These are phyloP conservation scores for Sugiyamaella smithiae DNA, from an alignment of 805 yeast genomes.

Conservation along the genomic window DNA sequence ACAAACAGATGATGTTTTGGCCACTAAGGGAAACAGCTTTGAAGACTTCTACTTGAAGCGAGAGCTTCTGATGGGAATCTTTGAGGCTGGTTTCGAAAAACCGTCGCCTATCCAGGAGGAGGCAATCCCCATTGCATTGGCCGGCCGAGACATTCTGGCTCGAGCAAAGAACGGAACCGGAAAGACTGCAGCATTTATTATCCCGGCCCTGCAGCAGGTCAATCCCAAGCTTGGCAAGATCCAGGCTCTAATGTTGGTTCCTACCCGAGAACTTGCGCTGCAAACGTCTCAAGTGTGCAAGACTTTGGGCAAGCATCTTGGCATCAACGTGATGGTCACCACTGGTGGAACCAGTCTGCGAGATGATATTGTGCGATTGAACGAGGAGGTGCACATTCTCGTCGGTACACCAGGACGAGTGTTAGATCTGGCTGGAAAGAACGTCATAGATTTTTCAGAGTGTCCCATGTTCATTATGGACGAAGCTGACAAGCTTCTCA, in stretches of 20 bases:
- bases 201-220: conserved; percentile 86
- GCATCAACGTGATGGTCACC: conserved; percentile 92
- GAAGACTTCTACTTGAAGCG: conserved; percentile 91
- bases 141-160: conserved; percentile 94
- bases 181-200: conserved; percentile 95
- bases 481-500: conserved; percentile 96
- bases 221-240: conserved; percentile 81
- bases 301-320: conserved; percentile 91
- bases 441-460: conserved; percentile 79
- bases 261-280: conserved; percentile 95
- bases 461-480: conserved; percentile 94
- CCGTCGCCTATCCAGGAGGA: conserved; percentile 99
- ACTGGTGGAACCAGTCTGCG: conserved; percentile 95
- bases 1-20: conserved; percentile 93
- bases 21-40: conserved; percentile 84
- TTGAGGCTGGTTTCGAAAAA: conserved; percentile 97
- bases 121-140: conserved; percentile 89
- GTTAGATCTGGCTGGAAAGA: conserved; percentile 86
- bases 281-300: conserved; percentile 97
- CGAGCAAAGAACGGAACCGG: conserved; percentile 99
- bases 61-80: conserved; percentile 95
- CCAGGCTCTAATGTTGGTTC: conserved; percentile 90
- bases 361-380: conserved; percentile 90
- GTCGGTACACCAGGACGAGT: conserved; percentile 99
- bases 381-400: conserved; percentile 88